phyloP scores from a whole-genome alignment of 345 rosid species.

The Litchi chinensis region DNA sequence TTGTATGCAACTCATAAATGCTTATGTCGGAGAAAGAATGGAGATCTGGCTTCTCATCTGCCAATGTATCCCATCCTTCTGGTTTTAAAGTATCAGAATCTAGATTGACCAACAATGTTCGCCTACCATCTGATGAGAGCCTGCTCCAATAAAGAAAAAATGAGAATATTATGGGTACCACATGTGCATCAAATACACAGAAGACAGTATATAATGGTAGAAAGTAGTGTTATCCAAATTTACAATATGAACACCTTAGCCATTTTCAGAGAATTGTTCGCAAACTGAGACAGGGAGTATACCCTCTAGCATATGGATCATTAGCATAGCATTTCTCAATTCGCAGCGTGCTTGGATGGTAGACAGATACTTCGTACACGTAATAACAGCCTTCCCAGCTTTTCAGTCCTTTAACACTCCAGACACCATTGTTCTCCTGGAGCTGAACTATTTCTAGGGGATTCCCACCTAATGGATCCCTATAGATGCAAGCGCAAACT shows the following conservation, averaged over 20 bases:
- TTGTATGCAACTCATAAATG: constrained; percentile 88
- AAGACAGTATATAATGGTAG: background rate
- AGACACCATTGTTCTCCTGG: constrained; percentile 70
- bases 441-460: constrained; percentile 56
- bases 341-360: constrained; percentile 74
- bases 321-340: constrained; percentile 83
- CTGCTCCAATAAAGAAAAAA: constrained; percentile 48
- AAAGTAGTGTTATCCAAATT: constrained; percentile 7
- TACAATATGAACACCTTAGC: constrained; percentile 21
- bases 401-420: constrained; percentile 64
- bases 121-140: constrained; percentile 82
- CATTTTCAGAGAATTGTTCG: constrained; percentile 29
- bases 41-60: constrained; percentile 62
- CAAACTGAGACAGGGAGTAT: constrained; percentile 40
- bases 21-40: constrained; percentile 72
- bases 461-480: constrained; percentile 43
- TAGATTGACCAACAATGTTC: constrained; percentile 75
- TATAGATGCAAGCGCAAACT: constrained; percentile 59
- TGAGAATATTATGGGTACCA: constrained; percentile 18
- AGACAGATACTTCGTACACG: constrained; percentile 72
- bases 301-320: constrained; percentile 99
- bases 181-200: constrained; percentile 9
- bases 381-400: constrained; percentile 91
- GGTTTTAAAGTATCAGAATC: constrained; percentile 64
- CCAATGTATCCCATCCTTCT: constrained; percentile 79